Evolutionary conservation across 2,329 filamentous ascomycete genomes (phyloP).

Genomic region (Periglandula ipomoeae): DNA sequence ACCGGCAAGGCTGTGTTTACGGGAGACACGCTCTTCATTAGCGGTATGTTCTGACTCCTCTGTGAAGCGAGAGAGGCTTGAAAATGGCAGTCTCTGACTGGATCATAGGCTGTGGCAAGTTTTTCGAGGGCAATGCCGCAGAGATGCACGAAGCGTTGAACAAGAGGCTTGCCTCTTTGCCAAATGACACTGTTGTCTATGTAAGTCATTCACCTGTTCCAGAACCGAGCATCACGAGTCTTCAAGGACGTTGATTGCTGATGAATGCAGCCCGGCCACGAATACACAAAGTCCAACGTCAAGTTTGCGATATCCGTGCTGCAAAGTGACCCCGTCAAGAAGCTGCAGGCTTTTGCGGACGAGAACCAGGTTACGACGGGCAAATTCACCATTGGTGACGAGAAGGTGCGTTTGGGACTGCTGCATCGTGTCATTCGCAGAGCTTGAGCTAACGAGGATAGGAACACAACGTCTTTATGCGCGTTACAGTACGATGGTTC

Average conservation of each 20-base stretch:
- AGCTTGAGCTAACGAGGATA: slow-evolving; percentile 23
- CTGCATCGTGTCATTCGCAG: neutral
- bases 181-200: slow-evolving; percentile 87
- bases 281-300: slow-evolving; percentile 96
- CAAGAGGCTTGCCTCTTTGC: slow-evolving; percentile 67
- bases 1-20: slow-evolving; percentile 76
- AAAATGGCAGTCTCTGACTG: neutral
- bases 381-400: slow-evolving; percentile 92
- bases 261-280: slow-evolving; percentile 67
- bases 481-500: slow-evolving; percentile 53
- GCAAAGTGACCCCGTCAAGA: slow-evolving; percentile 66
- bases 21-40: slow-evolving; percentile 92
- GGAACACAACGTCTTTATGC: slow-evolving; percentile 97
- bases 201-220: slow-evolving; percentile 37
- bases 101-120: slow-evolving; percentile 71
- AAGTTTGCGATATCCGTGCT: slow-evolving; percentile 75
- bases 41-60: slow-evolving; percentile 56
- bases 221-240: neutral
- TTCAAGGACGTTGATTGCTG: neutral
- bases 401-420: slow-evolving; percentile 56
- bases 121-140: slow-evolving; percentile 83
- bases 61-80: no score
- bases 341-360: slow-evolving; percentile 66
- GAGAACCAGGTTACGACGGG: slow-evolving; percentile 84
- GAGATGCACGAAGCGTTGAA: slow-evolving; percentile 96